Percentiles rank a stretch among this genome's conserved stretches.
Evolutionary conservation across 805 yeast genomes (phyloP).

Genomic region (Spathaspora hagerdaliae): DNA sequence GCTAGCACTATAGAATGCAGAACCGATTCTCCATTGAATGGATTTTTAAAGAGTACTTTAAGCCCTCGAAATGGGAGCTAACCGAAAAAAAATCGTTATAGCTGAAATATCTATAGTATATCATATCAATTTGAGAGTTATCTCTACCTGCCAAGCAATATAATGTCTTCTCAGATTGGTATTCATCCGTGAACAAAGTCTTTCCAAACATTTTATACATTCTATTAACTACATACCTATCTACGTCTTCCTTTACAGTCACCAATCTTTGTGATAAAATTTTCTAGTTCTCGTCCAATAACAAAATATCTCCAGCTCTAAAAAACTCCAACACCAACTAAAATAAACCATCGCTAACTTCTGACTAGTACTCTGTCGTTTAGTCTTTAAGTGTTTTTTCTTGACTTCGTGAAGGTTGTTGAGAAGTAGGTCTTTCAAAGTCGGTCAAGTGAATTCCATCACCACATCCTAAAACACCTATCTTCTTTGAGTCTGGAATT

Average conservation of each 20-base stretch:
- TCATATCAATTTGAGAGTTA: conserved; percentile 69
- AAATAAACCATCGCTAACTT: conserved; percentile 77
- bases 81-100: conserved; percentile 69
- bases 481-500: conserved; percentile 75
- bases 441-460: conserved; percentile 74
- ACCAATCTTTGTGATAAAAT: conserved; percentile 79
- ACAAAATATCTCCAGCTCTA: conserved; percentile 87
- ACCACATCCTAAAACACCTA: conserved; percentile 81
- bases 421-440: conserved; percentile 76
- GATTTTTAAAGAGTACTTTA: conserved; percentile 83
- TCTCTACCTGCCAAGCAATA: conserved; percentile 76
- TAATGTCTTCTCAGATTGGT: conserved; percentile 7
- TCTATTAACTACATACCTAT: conserved; percentile 71
- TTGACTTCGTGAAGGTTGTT: conserved; percentile 78
- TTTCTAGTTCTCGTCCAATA: conserved; percentile 64
- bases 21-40: conserved; percentile 60
- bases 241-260: conserved; percentile 62
- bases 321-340: conserved; percentile 86
- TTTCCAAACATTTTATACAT: conserved; percentile 59
- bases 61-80: conserved; percentile 66
- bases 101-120: conserved; percentile 72
- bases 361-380: conserved; percentile 79
- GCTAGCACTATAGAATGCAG: conserved; percentile 90
- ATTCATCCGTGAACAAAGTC: conserved; percentile 33
- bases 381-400: conserved; percentile 68